Evolutionary conservation across 2,329 filamentous ascomycete genomes (phyloP).

Genomic region (Fusarium begoniae): DNA sequence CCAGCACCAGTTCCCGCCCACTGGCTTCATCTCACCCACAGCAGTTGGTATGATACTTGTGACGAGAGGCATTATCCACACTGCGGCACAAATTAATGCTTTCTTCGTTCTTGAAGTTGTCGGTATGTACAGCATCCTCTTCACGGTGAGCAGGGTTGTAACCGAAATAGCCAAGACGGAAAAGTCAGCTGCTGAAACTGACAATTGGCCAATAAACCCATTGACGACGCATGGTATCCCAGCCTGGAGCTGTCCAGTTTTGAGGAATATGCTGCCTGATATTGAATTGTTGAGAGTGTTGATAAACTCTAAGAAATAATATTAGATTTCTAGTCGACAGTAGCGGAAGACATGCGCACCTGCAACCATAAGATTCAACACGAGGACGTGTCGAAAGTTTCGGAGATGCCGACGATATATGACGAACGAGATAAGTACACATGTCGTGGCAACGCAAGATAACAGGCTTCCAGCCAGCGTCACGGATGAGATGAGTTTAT

Average conservation of each 20-base stretch:
- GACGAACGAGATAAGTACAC: conserved; percentile 33
- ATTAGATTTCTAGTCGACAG: neutral
- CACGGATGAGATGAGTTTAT: conserved; percentile 33
- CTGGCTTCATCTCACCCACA: conserved; percentile 38
- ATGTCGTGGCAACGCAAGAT: conserved; percentile 33
- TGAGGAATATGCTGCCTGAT: conserved; percentile 33
- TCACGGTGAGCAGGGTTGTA: conserved; percentile 38
- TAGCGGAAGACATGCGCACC: conserved; percentile 10
- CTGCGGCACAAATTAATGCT: conserved; percentile 18
- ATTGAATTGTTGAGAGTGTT: conserved; percentile 40
- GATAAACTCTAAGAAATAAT: conserved; percentile 24
- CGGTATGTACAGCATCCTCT: conserved; percentile 28
- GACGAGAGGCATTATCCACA: conserved; percentile 32
- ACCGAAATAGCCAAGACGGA: conserved; percentile 40
- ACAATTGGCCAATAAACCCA: conserved; percentile 35
- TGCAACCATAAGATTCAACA: conserved; percentile 37
- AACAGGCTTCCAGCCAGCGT: conserved; percentile 37
- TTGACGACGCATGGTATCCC: conserved; percentile 30
- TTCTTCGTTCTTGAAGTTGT: conserved; percentile 22
- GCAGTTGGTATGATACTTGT: conserved; percentile 33
- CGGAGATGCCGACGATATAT: conserved; percentile 35
- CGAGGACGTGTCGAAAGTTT: conserved; percentile 38
- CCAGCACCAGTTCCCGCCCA: conserved; percentile 61
- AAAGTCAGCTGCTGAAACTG: conserved; percentile 39
- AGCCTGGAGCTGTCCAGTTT: conserved; percentile 4